Conservation (phyloP, 1,284 basidiomycete species). For the Ceratobasidium sp. region DNA sequence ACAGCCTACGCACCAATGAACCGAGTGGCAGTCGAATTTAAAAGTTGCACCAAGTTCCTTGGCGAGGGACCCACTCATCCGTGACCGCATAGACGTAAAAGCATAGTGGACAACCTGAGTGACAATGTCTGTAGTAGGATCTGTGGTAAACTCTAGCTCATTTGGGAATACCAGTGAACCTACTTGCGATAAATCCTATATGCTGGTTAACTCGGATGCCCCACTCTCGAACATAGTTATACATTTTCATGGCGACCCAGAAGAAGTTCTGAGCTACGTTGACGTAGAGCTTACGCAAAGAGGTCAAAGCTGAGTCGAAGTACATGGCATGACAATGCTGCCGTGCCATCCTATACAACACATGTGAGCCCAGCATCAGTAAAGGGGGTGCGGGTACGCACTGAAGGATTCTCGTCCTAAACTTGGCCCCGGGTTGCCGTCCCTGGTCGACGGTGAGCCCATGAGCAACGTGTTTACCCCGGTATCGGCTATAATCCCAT, state of each 20-base stretch:
- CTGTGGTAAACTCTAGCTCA: background rate
- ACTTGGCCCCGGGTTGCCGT: conserved; percentile 63
- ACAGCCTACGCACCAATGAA: conserved; percentile 65
- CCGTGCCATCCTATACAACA: conserved; percentile 63
- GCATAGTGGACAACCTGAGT: conserved; percentile 65
- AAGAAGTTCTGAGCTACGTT: conserved; percentile 90
- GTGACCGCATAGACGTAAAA: conserved; percentile 61
- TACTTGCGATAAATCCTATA: conserved; percentile 62
- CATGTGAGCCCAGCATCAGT: background rate
- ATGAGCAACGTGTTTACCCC: conserved; percentile 61
- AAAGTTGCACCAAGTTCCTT: conserved; percentile 54
- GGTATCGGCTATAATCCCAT: conserved; percentile 73
- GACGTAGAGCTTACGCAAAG: conserved; percentile 64
- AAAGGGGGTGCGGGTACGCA: conserved; percentile 49
- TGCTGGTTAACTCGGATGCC: conserved; percentile 57
- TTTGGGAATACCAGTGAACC: conserved; percentile 46
- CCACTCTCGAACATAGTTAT: conserved; percentile 76
- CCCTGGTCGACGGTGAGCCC: conserved; percentile 71
- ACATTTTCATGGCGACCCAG: conserved; percentile 87
- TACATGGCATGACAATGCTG: conserved; percentile 75
- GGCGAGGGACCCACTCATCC: conserved; percentile 58
- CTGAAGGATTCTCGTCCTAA: conserved; percentile 73
- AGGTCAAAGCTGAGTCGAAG: conserved; percentile 78
- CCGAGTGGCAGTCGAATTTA: conserved; percentile 59
- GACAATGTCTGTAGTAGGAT: conserved; percentile 58